Evolutionary conservation across 805 yeast genomes (phyloP), one percentile per base, ranked within the genome.

Genomic region (Ogataea paradorogensis): DNA sequence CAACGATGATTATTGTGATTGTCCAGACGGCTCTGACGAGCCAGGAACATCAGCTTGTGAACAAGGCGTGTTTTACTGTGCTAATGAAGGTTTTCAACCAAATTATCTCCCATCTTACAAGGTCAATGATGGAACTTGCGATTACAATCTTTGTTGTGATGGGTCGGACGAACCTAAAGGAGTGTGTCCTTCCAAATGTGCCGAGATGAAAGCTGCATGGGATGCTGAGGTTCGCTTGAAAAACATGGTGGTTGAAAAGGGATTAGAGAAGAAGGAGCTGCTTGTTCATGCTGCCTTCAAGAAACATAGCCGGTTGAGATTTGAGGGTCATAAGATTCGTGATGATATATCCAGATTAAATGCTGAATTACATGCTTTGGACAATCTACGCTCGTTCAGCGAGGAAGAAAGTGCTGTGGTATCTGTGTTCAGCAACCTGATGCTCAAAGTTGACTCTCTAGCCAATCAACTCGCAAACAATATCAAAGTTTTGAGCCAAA

Each of bases 11-110:
- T 82, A 73, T 56, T 91, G 98, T 63, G 98, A 93, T 56, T 91
- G 98, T 66, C 97, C 97, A 0, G 99, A 93, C 64, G 98, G 98
- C 0, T 80, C 90, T 4, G 99, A 93, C 65, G 98, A 93, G 61
- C 96, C 97, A 0, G 97, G 97, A 0, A 91, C 98, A 1, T 67
- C 82, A 27, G 96, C 96, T 0, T 91, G 98, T 61, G 54, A 61
- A 13, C 45, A 62, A 38, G 55, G 66, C 10, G 35, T 51, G 33
- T 90, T 88, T 55, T 89, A 78, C 60, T 91, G 99, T 63, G 75
- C 62, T 7, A 93, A 93, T 55, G 67, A 71, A 35, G 95, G 96
- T 3, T 83, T 77, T 49, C 53, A 71, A 4, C 77, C 89, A 0
- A 69, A 70, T 8, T 75, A 69, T 47, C 72, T 93, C 10, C 82